phyloP scores from a whole-genome alignment of 176 grass and related monocot species.

The Avena insularis region DNA sequence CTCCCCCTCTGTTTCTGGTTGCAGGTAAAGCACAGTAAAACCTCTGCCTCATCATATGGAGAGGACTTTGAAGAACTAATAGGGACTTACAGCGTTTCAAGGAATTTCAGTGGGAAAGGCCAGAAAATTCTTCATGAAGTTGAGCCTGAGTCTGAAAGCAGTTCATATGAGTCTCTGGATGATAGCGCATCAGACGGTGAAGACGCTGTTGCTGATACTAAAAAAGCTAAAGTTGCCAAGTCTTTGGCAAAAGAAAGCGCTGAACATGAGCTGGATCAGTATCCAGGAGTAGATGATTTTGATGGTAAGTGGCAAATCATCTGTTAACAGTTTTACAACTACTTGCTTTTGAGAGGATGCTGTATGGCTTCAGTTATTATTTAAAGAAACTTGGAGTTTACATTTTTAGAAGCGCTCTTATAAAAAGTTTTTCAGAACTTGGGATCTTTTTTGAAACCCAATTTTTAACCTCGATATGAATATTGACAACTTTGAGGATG shows the following conservation, averaged over 20 bases:
- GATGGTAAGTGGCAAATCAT: slow-evolving; percentile 66
- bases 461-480: neutral
- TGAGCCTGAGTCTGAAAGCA: slow-evolving; percentile 54
- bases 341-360: slow-evolving; percentile 29
- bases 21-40: slow-evolving; percentile 89
- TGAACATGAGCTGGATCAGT: slow-evolving; percentile 74
- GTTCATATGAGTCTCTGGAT: slow-evolving; percentile 54
- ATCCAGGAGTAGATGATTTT: slow-evolving; percentile 79
- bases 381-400: slow-evolving; percentile 14
- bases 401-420: neutral
- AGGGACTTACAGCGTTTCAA: slow-evolving; percentile 59
- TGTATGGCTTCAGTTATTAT: slow-evolving; percentile 9
- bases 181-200: slow-evolving; percentile 49
- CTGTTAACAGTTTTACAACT: slow-evolving; percentile 20
- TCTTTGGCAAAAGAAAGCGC: slow-evolving; percentile 48
- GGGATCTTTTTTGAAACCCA: slow-evolving; percentile 18
- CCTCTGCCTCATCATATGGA: slow-evolving; percentile 66
- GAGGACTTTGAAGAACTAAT: slow-evolving; percentile 80
- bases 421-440: slow-evolving; percentile 26
- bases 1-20: slow-evolving; percentile 33
- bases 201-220: slow-evolving; percentile 43
- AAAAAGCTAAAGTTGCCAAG: slow-evolving; percentile 29
- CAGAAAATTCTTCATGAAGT: slow-evolving; percentile 50
- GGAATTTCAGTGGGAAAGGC: slow-evolving; percentile 33
- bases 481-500: neutral